These are phyloP conservation scores for Moesziomyces sp. DNA, from an alignment of 1,284 basidiomycete species.

Conservation along the genomic window DNA sequence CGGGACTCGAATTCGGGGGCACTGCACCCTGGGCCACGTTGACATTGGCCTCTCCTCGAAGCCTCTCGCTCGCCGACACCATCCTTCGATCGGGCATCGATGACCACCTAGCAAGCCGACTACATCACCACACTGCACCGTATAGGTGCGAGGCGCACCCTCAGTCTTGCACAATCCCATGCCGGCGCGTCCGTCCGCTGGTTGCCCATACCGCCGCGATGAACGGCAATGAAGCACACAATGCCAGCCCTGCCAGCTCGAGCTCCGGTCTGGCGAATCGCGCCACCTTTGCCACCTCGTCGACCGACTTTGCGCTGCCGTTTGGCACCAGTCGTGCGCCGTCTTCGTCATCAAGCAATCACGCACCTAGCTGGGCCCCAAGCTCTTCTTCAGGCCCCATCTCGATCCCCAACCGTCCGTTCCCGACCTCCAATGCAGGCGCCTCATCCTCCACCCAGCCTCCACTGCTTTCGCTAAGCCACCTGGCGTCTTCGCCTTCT, in stretches of 20 bases:
- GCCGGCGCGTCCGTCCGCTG: neutral
- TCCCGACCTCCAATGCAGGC: slow-evolving; percentile 4
- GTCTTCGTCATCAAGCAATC: neutral
- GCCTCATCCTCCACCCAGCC: neutral
- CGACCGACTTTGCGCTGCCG: slow-evolving; percentile 46
- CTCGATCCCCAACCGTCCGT: slow-evolving; percentile 36
- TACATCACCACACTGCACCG: neutral
- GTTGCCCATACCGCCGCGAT: slow-evolving; percentile 1
- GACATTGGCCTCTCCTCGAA: neutral
- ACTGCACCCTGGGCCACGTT: no score
- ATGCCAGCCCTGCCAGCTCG: neutral
- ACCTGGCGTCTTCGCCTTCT: slow-evolving; percentile 12
- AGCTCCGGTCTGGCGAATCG: slow-evolving; percentile 1
- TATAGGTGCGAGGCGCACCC: neutral
- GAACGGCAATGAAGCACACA: slow-evolving; percentile 7
- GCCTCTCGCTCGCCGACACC: neutral
- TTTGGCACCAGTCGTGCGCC: slow-evolving; percentile 13
- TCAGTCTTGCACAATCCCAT: neutral
- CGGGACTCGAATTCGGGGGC: no score
- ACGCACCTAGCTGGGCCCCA: no score
- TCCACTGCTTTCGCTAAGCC: slow-evolving; percentile 14
- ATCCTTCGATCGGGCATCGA: neutral
- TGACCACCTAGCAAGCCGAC: neutral
- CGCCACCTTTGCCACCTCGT: slow-evolving; percentile 34
- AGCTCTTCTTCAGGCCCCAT: slow-evolving; percentile 17